A percentile compares a stretch with the other conserved stretches of the same genome.
phyloP scores from a whole-genome alignment of 306 rosid species.

The Aeschynomene evenia region DNA sequence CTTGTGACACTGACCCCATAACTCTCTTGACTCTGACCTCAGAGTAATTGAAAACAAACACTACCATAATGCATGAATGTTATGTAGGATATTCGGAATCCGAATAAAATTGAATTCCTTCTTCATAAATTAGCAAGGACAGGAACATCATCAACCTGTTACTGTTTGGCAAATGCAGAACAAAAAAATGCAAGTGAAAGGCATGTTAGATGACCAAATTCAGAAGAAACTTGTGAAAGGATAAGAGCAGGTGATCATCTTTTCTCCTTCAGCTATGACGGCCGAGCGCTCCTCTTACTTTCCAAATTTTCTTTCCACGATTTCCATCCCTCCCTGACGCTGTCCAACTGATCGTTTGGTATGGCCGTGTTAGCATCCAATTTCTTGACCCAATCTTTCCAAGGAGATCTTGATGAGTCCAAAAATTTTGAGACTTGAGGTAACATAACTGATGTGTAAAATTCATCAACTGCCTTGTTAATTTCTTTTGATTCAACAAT shows the following conservation, averaged over 20 bases:
- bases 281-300: slow-evolving; percentile 17
- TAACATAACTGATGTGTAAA: slow-evolving; percentile 63
- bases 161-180: not conserved
- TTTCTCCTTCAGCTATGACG: slow-evolving; percentile 18
- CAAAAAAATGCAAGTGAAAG: slow-evolving; percentile 1
- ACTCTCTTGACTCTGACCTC: too few relatives aligned
- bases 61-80: not conserved
- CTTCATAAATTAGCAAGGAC: not conserved
- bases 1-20: too few relatives aligned
- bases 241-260: slow-evolving; percentile 27
- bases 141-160: not conserved
- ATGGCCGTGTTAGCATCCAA: slow-evolving; percentile 69
- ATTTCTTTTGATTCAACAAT: slow-evolving; percentile 67
- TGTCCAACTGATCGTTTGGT: slow-evolving; percentile 59
- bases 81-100: not conserved
- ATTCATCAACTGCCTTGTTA: slow-evolving; percentile 54
- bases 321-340: slow-evolving; percentile 68
- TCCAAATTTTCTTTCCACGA: slow-evolving; percentile 52
- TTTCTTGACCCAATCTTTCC: slow-evolving; percentile 81
- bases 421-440: slow-evolving; percentile 67
- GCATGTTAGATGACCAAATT: slow-evolving; percentile 5
- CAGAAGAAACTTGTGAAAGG: slow-evolving; percentile 1
- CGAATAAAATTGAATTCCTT: not conserved
- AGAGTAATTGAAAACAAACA: too few relatives aligned
- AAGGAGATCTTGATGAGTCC: slow-evolving; percentile 65